These are phyloP conservation scores for Poa annua DNA, from an alignment of 176 grass and related monocot genomes.

Conservation along the genomic window DNA sequence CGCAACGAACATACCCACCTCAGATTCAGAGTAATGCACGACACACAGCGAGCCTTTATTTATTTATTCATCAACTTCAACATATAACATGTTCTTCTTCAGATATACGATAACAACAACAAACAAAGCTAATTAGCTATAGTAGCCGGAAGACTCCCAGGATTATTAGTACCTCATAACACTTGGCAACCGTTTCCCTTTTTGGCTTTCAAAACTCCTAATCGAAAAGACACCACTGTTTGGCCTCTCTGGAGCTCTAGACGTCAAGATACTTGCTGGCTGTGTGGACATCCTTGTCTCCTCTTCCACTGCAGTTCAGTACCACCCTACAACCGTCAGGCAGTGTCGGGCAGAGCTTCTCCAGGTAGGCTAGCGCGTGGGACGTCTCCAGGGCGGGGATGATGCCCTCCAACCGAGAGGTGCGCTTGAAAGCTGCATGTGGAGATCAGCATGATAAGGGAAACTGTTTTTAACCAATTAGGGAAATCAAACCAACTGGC, in stretches of 20 bases:
- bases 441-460: neutral
- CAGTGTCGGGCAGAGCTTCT: conserved; percentile 85
- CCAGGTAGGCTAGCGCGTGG: conserved; percentile 83
- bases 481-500: neutral
- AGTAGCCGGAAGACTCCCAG: neutral
- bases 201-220: conserved; percentile 35
- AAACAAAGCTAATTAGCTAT: conserved; percentile 22
- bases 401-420: conserved; percentile 93
- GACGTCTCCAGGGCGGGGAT: conserved; percentile 97
- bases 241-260: conserved; percentile 36
- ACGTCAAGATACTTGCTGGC: conserved; percentile 90
- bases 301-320: conserved; percentile 84
- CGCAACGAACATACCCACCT: neutral
- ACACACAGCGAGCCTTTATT: neutral
- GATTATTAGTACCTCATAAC: conserved; percentile 41
- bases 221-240: conserved; percentile 26
- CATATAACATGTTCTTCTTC: conserved; percentile 19
- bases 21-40: neutral
- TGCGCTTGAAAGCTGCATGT: conserved; percentile 80
- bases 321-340: conserved; percentile 71
- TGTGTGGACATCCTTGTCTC: conserved; percentile 98
- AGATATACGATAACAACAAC: conserved; percentile 36
- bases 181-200: conserved; percentile 15
- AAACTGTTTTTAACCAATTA: neutral
- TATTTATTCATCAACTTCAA: conserved; percentile 15